phyloP scores from a whole-genome alignment of 2,329 filamentous ascomycete genomes.

The Penicillium corylophilum region DNA sequence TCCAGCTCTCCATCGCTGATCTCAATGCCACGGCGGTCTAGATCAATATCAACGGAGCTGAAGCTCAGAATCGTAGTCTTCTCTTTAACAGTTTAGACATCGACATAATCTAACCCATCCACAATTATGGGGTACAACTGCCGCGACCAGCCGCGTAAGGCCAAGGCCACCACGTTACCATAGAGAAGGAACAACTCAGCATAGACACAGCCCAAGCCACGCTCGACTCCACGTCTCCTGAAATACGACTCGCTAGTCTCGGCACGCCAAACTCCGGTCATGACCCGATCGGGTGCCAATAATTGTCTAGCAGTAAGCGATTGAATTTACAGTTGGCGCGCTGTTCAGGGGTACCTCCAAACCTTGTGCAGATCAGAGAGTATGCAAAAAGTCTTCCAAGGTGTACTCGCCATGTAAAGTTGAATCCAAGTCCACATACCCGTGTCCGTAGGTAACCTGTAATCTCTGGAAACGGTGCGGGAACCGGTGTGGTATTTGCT shows the following conservation, averaged over 20 bases:
- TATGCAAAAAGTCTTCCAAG: too few relatives aligned
- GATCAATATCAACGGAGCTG: not conserved
- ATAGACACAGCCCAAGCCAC: not conserved
- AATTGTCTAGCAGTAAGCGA: not conserved
- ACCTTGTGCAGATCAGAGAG: not conserved
- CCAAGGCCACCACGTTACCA: not conserved
- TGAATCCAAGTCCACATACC: too few relatives aligned
- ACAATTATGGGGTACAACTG: not conserved
- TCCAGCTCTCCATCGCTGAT: not conserved
- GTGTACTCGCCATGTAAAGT: not conserved
- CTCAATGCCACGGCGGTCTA: conserved; percentile 7
- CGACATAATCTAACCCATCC: too few relatives aligned
- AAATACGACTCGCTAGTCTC: conserved; percentile 4
- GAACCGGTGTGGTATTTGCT: not conserved
- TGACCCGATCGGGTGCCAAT: not conserved
- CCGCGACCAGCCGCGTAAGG: not conserved
- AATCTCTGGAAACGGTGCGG: not conserved
- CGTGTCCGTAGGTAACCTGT: too few relatives aligned
- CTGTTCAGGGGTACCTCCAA: not conserved
- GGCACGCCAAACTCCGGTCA: conserved; percentile 1
- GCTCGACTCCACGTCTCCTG: not conserved
- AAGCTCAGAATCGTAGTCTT: not conserved
- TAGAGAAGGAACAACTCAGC: not conserved
- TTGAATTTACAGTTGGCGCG: not conserved
- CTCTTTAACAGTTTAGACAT: too few relatives aligned